Evolutionary conservation across 169 alveolate genomes (phyloP).

Genomic region (Pseudocohnilembus persalinus): DNA sequence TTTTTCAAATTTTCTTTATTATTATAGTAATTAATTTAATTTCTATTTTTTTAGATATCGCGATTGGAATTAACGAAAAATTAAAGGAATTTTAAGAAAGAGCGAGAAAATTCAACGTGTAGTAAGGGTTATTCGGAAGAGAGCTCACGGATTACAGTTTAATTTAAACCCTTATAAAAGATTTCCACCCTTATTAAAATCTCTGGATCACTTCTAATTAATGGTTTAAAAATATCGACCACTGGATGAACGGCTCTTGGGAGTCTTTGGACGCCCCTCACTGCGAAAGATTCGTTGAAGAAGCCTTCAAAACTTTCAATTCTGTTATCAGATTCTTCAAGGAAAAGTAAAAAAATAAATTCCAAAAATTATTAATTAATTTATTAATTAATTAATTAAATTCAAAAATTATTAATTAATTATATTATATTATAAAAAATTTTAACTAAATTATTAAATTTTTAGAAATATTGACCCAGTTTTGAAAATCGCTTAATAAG

Average conservation of each 20-base stretch:
- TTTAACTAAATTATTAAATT: too few species aligned
- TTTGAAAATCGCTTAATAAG: conserved; percentile 66
- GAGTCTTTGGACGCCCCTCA: conserved; percentile 79
- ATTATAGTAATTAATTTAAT: too few species aligned
- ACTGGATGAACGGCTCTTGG: conserved; percentile 82
- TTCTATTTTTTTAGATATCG: too few species aligned
- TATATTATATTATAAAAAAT: too few species aligned
- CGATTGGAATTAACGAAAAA: conserved; percentile 79
- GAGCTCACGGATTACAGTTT: conserved; percentile 89
- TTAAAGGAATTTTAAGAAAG: conserved; percentile 77
- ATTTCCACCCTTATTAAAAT: conserved; percentile 90
- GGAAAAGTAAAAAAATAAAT: conserved; percentile 3
- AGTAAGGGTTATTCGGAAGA: conserved; percentile 88
- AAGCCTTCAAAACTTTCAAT: conserved; percentile 63
- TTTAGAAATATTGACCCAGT: conserved; percentile 43
- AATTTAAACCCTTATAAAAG: conserved; percentile 74
- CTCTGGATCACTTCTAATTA: conserved; percentile 85
- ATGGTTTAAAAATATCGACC: conserved; percentile 74
- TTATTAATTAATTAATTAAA: too few species aligned
- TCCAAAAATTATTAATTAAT: too few species aligned
- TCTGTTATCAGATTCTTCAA: conserved; percentile 16
- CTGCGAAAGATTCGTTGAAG: conserved; percentile 75
- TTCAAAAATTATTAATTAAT: not conserved
- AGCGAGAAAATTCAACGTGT: conserved; percentile 87
- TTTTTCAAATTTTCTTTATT: too few species aligned